Conservation (phyloP, 805 yeast genomes). For the Ogataea ramenticola region DNA sequence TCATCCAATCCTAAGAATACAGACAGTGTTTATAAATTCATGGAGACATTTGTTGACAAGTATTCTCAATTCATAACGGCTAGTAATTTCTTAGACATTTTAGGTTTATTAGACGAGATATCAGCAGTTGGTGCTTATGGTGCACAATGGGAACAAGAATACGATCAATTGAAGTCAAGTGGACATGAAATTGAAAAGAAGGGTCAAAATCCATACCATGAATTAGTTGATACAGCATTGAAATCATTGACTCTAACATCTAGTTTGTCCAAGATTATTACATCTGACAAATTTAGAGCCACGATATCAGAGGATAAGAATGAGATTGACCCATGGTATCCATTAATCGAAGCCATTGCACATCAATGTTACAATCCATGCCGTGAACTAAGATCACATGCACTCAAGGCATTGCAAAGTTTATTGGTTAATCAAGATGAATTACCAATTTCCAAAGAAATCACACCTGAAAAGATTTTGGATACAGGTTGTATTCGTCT, state of each 20-base stretch:
- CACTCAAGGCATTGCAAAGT: constrained; percentile 53
- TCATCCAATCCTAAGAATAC: constrained; percentile 39
- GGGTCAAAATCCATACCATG: constrained; percentile 40
- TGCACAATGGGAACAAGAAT: constrained; percentile 66
- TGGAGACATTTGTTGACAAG: constrained; percentile 31
- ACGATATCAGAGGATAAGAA: constrained; percentile 23
- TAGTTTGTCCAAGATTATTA: constrained; percentile 34
- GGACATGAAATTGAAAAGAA: constrained; percentile 35
- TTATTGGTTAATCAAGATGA: constrained; percentile 33
- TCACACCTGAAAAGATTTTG: constrained; percentile 49
- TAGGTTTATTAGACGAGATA: constrained; percentile 71
- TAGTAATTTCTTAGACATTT: constrained; percentile 52
- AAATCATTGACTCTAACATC: constrained; percentile 57
- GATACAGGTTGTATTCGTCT: constrained; percentile 74
- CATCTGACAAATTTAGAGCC: constrained; percentile 22
- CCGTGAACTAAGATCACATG: constrained; percentile 61
- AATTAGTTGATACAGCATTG: constrained; percentile 50
- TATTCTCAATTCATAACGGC: constrained; percentile 31
- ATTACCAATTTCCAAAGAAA: constrained; percentile 23
- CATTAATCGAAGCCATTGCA: constrained; percentile 74
- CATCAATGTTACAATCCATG: constrained; percentile 90
- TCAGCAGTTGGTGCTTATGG: constrained; percentile 79
- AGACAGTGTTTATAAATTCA: constrained; percentile 36
- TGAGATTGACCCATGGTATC: constrained; percentile 34
- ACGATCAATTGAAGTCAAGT: constrained; percentile 34